Evolutionary conservation across 176 grass and related monocot genomes (phyloP).

Genomic region (Carex kokanica): DNA sequence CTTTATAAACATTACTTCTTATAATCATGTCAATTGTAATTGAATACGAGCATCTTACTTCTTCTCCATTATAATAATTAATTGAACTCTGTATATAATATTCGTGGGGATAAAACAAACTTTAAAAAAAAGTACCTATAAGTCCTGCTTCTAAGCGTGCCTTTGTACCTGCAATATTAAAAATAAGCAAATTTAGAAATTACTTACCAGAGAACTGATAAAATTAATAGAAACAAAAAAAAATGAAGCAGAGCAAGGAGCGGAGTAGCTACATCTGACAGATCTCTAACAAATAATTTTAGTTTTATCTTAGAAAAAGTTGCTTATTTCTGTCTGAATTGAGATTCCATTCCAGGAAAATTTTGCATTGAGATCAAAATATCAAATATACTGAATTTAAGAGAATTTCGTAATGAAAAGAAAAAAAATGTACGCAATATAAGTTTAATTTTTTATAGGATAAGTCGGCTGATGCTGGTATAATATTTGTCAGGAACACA

Average conservation of each 20-base stretch:
- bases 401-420: background rate
- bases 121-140: background rate
- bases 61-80: too few species aligned
- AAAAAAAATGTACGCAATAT: background rate
- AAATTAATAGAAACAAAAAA: background rate
- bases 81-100: background rate
- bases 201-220: background rate
- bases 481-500: background rate
- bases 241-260: background rate
- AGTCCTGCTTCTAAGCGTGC: background rate
- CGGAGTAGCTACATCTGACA: background rate
- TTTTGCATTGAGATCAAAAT: too few species aligned
- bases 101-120: background rate
- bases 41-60: background rate
- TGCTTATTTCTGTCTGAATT: background rate
- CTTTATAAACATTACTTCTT: background rate
- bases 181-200: slow-evolving; percentile 5
- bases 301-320: background rate
- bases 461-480: background rate
- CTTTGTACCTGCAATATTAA: slow-evolving; percentile 8
- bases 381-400: too few species aligned
- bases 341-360: background rate
- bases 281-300: too few species aligned
- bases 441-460: background rate
- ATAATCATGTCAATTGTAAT: background rate